These are phyloP conservation scores for Cordia subcordata DNA, from an alignment of 257 asterid species.

Conservation along the genomic window DNA sequence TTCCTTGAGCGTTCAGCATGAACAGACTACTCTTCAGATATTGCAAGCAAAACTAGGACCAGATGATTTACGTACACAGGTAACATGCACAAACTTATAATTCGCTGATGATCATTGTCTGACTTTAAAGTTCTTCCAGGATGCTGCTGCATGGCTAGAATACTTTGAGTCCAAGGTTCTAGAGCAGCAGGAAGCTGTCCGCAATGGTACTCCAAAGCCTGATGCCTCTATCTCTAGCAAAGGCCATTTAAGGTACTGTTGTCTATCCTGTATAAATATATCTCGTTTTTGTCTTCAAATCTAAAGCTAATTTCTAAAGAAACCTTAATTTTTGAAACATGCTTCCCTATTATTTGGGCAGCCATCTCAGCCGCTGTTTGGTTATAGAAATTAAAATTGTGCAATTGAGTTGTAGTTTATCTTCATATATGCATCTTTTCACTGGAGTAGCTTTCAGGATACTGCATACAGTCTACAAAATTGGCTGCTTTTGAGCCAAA, in stretches of 20 bases:
- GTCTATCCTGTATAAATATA: background rate
- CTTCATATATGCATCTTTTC: too few species aligned
- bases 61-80: constrained; percentile 50
- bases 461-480: too few species aligned
- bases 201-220: constrained; percentile 77
- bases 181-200: constrained; percentile 91
- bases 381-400: too few species aligned
- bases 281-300: too few species aligned
- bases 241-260: constrained; percentile 67
- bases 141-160: constrained; percentile 92
- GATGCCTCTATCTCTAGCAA: constrained; percentile 90
- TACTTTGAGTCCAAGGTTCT: constrained; percentile 81
- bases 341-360: too few species aligned
- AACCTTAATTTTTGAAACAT: too few species aligned
- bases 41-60: constrained; percentile 43
- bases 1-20: constrained; percentile 48
- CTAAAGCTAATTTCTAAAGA: too few species aligned
- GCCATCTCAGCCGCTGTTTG: too few species aligned
- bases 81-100: constrained; percentile 1
- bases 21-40: constrained; percentile 47
- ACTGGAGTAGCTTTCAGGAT: too few species aligned
- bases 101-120: constrained; percentile 14
- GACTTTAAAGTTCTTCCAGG: constrained; percentile 38
- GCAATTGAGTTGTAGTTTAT: too few species aligned
- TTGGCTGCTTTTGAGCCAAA: too few species aligned